These are phyloP conservation scores for Dichotomopilus funicola DNA, from an alignment of 2,329 filamentous ascomycete genomes.

Conservation along the genomic window DNA sequence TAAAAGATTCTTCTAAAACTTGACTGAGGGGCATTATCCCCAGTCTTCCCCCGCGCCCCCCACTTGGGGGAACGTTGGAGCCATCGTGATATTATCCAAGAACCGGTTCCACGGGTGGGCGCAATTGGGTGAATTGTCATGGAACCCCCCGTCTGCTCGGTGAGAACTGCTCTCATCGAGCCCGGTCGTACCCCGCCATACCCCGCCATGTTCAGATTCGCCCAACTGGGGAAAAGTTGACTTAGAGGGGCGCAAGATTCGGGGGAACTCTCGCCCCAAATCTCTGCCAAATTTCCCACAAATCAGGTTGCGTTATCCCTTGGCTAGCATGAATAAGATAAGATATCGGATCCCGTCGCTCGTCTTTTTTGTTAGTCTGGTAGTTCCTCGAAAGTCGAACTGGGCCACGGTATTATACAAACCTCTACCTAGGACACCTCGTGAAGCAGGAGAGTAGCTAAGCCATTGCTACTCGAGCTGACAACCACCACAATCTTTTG, in stretches of 20 bases:
- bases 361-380: no score
- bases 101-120: not conserved
- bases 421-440: no score
- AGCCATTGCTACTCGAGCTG: no score
- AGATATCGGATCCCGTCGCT: no score
- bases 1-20: no score
- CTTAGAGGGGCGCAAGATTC: not conserved
- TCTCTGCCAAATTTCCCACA: constrained; percentile 31
- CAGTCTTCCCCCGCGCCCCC: not conserved
- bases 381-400: no score
- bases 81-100: constrained; percentile 16
- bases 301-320: constrained; percentile 23
- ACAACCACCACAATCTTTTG: no score
- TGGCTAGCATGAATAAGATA: no score
- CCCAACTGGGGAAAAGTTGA: constrained; percentile 1
- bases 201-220: not conserved
- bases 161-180: constrained; percentile 3
- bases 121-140: constrained; percentile 2
- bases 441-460: no score
- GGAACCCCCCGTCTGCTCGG: not conserved
- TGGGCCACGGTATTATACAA: no score
- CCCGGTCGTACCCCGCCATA: constrained; percentile 17
- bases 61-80: not conserved
- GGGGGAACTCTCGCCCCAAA: constrained; percentile 8
- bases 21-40: no score